phyloP scores from a whole-genome alignment of 192 early-diverging fungal species.

The Coemansia sp. region DNA sequence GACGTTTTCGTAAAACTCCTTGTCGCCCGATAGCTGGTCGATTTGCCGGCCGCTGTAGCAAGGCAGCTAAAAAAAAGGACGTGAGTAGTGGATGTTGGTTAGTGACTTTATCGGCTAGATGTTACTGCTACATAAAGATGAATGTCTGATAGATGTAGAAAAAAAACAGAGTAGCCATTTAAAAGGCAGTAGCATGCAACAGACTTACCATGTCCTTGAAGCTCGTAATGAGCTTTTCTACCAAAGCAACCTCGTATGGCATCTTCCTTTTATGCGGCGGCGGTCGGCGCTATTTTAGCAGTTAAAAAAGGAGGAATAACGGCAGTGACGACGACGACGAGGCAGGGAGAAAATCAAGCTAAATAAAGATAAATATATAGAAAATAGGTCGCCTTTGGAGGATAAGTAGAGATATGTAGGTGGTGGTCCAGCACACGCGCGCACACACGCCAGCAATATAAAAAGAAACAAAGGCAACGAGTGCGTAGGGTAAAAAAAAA shows the following conservation, averaged over 20 bases:
- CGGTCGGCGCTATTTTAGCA: constrained; percentile 7
- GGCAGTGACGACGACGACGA: background rate
- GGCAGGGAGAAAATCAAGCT: constrained; percentile 1
- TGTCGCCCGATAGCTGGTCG: constrained; percentile 71
- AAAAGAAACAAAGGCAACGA: background rate
- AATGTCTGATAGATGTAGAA: background rate
- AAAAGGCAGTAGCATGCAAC: background rate
- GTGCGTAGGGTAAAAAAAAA: background rate
- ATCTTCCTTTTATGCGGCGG: constrained; percentile 14
- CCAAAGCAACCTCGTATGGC: constrained; percentile 55
- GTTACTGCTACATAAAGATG: background rate
- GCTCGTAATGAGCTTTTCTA: constrained; percentile 50
- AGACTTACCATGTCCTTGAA: constrained; percentile 55
- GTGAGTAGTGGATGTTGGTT: too few relatives aligned
- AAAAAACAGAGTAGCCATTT: background rate
- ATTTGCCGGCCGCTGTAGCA: constrained; percentile 69
- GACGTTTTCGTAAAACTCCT: constrained; percentile 79
- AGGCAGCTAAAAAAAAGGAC: constrained; percentile 73
- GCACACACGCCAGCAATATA: too few relatives aligned
- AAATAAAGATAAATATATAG: constrained; percentile 10
- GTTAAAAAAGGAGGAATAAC: background rate
- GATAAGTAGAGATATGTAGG: background rate
- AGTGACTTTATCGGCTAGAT: background rate
- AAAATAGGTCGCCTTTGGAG: background rate
- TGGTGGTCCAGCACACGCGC: constrained; percentile 5